Evolutionary conservation across 768 basidiomycete genomes (phyloP).

Genomic region (Dioszegia hungarica): DNA sequence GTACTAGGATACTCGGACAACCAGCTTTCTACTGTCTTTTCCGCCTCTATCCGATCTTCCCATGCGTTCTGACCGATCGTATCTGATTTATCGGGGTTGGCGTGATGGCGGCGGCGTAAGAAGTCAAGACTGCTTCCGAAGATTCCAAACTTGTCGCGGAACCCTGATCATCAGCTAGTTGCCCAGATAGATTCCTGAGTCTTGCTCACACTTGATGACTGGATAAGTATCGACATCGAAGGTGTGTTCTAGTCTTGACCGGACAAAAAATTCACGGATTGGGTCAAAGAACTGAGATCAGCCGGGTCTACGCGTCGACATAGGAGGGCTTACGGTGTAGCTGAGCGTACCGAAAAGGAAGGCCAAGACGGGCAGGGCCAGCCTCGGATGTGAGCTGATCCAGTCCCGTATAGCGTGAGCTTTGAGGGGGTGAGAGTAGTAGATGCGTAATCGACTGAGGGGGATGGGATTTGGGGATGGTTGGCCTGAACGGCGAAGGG

Average conservation of each 20-base stretch:
- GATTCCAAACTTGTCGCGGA: constrained; percentile 23
- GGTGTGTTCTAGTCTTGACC: constrained; percentile 75
- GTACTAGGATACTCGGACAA: constrained; percentile 71
- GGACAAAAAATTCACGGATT: constrained; percentile 73
- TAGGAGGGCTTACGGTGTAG: constrained; percentile 63
- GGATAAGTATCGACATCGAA: constrained; percentile 69
- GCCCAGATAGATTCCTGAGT: too few relatives aligned
- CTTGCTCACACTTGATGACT: constrained; percentile 61
- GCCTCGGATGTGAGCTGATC: constrained; percentile 47
- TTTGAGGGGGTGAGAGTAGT: constrained; percentile 46
- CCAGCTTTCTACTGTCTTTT: constrained; percentile 63
- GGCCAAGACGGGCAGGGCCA: constrained; percentile 54
- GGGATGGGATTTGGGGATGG: constrained; percentile 22
- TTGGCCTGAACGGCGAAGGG: constrained; percentile 18
- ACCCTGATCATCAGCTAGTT: constrained; percentile 10
- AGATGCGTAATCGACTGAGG: constrained; percentile 40
- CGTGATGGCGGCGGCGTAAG: constrained; percentile 8
- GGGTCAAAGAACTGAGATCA: constrained; percentile 77
- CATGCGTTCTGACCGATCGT: constrained; percentile 56
- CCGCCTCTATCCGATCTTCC: constrained; percentile 80
- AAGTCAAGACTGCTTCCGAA: constrained; percentile 24
- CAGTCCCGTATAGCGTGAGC: constrained; percentile 48
- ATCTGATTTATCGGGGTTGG: constrained; percentile 5
- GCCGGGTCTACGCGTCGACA: background rate
- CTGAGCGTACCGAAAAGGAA: constrained; percentile 86